Percentiles rank a stretch among this genome's conserved stretches.
Evolutionary conservation across 2,329 filamentous ascomycete genomes (phyloP).

Genomic region (Trichoderma cornu-damae): DNA sequence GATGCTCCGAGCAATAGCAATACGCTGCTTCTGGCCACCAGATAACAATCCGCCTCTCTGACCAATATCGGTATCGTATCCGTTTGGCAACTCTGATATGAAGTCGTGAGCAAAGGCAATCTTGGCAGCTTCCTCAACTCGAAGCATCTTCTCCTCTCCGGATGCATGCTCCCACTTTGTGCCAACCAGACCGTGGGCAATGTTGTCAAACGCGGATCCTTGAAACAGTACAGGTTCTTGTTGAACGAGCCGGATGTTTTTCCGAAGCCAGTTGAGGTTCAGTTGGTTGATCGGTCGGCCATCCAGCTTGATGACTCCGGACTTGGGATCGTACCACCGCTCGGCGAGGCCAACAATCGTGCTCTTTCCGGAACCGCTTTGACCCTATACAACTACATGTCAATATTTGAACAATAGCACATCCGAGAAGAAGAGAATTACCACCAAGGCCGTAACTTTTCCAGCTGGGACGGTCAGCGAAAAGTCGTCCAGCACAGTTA

Average conservation of each 20-base stretch:
- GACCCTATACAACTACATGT: constrained; percentile 25
- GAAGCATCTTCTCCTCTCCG: constrained; percentile 38
- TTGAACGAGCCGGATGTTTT: constrained; percentile 36
- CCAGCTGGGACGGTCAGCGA: constrained; percentile 40
- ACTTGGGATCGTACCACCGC: constrained; percentile 35
- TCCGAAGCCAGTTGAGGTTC: constrained; percentile 38
- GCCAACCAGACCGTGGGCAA: constrained; percentile 45
- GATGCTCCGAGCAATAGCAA: constrained; percentile 52
- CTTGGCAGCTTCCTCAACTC: constrained; percentile 43
- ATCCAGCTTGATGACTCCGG: constrained; percentile 35
- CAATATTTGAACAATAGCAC: neutral
- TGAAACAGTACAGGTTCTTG: constrained; percentile 44
- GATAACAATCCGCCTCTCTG: constrained; percentile 59
- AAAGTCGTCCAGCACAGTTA: constrained; percentile 39
- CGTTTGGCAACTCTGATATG: constrained; percentile 43
- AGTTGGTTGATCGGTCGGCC: constrained; percentile 32
- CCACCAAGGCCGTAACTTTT: constrained; percentile 41
- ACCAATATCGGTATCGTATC: constrained; percentile 53
- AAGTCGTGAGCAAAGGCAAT: constrained; percentile 49
- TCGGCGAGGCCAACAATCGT: constrained; percentile 38
- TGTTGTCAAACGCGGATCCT: constrained; percentile 50
- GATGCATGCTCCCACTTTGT: constrained; percentile 36
- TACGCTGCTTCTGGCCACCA: constrained; percentile 61
- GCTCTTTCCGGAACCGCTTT: constrained; percentile 38
- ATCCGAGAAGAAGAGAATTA: constrained; percentile 21